Base-by-base conservation (phyloP, 306 rosid species). In the Lablab purpureus region DNA sequence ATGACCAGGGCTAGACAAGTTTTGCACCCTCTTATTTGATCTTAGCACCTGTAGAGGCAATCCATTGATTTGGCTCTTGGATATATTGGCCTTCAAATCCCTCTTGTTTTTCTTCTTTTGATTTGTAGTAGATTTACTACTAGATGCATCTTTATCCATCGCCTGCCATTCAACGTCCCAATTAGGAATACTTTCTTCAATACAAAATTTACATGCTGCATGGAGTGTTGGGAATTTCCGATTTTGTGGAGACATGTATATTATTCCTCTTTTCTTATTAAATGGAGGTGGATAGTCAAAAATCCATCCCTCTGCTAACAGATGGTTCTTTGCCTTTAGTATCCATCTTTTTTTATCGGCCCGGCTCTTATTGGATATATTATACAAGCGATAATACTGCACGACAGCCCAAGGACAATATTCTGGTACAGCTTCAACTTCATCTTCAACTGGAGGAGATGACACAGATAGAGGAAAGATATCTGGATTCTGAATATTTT, bases 11-110 rank as follows among this genome's bases (percentile, higher is more conserved):
- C 80, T 28, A 73, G 73, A 81, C 75, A 78, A 85, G 67, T 88
- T 67, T 50, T 80, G 92, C 65, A 86, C 97, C 77, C 87, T 86
- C 77, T 94, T 90, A 41, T 82, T 80, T 76, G 92, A 87, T 70
- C 92, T 74, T 32, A 83, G 84, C 45, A 89, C 78, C 64, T 84
- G 76, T 37, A 59, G 62, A 60, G 73, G 73, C 50, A 69, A 67
- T 59, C 71, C 79, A 73, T 75, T 76, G 30, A 63, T 73, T 68
- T 78, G 87, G 30, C 32, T 11, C 64, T 80, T 88, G 7, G 71
- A 81, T 47, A 15, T 75, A 60, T 76, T 49, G 45, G 81, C 58
- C 62, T 78, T 54, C 64, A 49, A 82, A 83, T 77, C 65, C 75
- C 59, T 85, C 45, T 17, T 40, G 50, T 10, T 15, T 71, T 82